phyloP scores from a whole-genome alignment of 2,329 filamentous ascomycete genomes.

The Trichoderma gracile region DNA sequence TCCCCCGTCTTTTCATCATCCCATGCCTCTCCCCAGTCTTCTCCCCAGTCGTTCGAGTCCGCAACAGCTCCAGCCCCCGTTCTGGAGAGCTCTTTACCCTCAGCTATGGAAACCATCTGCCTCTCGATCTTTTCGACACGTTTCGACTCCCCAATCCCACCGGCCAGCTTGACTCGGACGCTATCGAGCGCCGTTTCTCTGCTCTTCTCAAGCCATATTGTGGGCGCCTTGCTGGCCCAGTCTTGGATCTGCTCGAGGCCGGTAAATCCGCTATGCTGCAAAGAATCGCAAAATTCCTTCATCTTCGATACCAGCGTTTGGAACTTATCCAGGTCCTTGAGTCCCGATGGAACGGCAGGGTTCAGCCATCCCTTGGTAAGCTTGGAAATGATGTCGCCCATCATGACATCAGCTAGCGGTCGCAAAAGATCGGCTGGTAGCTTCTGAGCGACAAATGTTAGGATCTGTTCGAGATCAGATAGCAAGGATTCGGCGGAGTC shows the following conservation, averaged over 20 bases:
- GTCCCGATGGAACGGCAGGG: slow-evolving; percentile 70
- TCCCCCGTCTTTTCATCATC: slow-evolving; percentile 62
- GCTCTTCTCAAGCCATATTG: slow-evolving; percentile 82
- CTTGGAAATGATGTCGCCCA: slow-evolving; percentile 66
- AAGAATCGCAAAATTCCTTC: slow-evolving; percentile 60
- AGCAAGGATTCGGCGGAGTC: slow-evolving; percentile 54
- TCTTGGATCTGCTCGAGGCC: slow-evolving; percentile 64
- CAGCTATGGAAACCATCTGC: slow-evolving; percentile 68
- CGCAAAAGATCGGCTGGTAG: slow-evolving; percentile 57
- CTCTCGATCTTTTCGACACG: slow-evolving; percentile 83
- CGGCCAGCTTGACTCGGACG: slow-evolving; percentile 67
- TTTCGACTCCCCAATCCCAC: slow-evolving; percentile 65
- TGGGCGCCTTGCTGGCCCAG: slow-evolving; percentile 79
- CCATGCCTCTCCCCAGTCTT: slow-evolving; percentile 81
- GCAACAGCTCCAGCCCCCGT: slow-evolving; percentile 50
- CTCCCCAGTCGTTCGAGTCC: slow-evolving; percentile 65
- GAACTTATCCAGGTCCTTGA: slow-evolving; percentile 71
- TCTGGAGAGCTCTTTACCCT: slow-evolving; percentile 65
- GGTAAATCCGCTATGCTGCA: slow-evolving; percentile 65
- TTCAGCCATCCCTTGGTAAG: slow-evolving; percentile 76
- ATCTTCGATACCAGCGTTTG: slow-evolving; percentile 68
- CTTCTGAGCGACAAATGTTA: slow-evolving; percentile 53
- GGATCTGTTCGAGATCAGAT: slow-evolving; percentile 52
- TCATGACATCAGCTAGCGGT: slow-evolving; percentile 67
- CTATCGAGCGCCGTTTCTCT: slow-evolving; percentile 76